Percentiles rank a stretch among this genome's conserved stretches.
phyloP scores from a whole-genome alignment of 2,329 filamentous ascomycete genomes.

The Dendryphion nanum region DNA sequence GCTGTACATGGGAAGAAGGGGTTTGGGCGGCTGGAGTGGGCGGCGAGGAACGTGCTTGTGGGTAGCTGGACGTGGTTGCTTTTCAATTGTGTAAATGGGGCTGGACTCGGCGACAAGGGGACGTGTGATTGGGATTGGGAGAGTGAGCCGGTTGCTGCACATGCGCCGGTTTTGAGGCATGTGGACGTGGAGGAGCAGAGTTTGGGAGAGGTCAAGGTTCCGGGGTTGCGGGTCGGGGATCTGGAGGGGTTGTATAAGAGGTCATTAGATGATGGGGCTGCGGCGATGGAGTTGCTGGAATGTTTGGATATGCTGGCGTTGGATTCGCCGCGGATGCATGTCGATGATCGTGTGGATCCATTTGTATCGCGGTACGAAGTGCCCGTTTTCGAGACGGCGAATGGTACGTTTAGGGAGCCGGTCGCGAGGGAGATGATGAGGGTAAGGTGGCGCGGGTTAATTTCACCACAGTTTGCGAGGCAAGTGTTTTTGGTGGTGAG shows the following conservation, averaged over 20 bases:
- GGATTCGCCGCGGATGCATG: slow-evolving; percentile 61
- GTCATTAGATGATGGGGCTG: slow-evolving; percentile 62
- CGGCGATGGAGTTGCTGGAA: slow-evolving; percentile 66
- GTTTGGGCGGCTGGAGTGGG: slow-evolving; percentile 75
- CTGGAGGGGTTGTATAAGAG: slow-evolving; percentile 42
- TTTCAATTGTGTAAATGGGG: no score
- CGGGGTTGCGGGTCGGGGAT: slow-evolving; percentile 18
- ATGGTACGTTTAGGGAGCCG: slow-evolving; percentile 1
- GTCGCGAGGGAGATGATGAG: slow-evolving; percentile 26
- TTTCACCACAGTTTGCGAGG: slow-evolving; percentile 35
- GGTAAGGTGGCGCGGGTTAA: slow-evolving; percentile 46
- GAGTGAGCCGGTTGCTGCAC: slow-evolving; percentile 23
- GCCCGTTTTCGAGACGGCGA: slow-evolving; percentile 46
- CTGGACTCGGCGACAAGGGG: slow-evolving; percentile 30
- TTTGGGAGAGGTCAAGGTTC: slow-evolving; percentile 27
- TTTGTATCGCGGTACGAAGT: slow-evolving; percentile 68
- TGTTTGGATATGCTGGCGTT: slow-evolving; percentile 71
- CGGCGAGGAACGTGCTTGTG: slow-evolving; percentile 73
- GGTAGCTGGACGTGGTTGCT: slow-evolving; percentile 74
- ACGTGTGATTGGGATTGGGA: slow-evolving; percentile 25
- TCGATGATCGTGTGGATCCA: slow-evolving; percentile 61
- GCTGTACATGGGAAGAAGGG: slow-evolving; percentile 84
- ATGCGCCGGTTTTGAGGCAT: slow-evolving; percentile 28
- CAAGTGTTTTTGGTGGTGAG: slow-evolving; percentile 25
- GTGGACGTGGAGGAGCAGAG: not conserved